Evolutionary conservation across 1,284 basidiomycete genomes (phyloP), one percentile per base, ranked within the genome.

Genomic region (Ustilago tritici): DNA sequence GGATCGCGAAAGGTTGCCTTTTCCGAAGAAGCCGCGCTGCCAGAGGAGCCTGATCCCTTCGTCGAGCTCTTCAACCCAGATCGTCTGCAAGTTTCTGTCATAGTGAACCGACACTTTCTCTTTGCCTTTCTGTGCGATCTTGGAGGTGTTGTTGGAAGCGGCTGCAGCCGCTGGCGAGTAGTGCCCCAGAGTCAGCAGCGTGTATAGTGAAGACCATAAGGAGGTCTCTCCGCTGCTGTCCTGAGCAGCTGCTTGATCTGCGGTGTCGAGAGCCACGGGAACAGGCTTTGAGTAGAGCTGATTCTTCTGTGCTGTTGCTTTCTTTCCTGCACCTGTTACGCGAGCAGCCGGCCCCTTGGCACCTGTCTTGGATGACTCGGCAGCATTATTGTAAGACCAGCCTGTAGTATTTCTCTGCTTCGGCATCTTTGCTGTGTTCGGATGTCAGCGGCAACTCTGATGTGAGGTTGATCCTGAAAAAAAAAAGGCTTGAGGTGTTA

Each of bases 21-120:
- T 99, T 23, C 97, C 96, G 86, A 98, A 99, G 88, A 98, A 98
- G 0, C 97, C 96, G 66, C 93, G 88, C 52, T 90, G 89, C 93
- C 97, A 99, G 32, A 99, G 89, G 1, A 92, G 47, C 43, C 68
- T n/a, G 41, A 72, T 47, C 5, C 79, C 79, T 38, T 76, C 55
- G 10, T 79, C 79, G 2, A 76, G 56, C n/a, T 81, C 79, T 41
- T 70, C 62, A 31, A 82, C 70, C 81, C 81, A 82, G 19, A 82
- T 71, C 14, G 79, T 76, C n/a, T 79, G 61, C 10, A 80, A 57
- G 5, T 71, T 35, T 23, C 23, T 49, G 32, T 82, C 81, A 57
- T 81, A 81, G 59, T 62, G 75, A 0, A 70, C 81, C 1, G 56
- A 54, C 5, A 74, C 76, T 11, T 69, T 59, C 15, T 76, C 70